Percentiles rank a stretch among this genome's conserved stretches.
Conservation (phyloP, 148 eudicot species). For the Nepenthes mirabilis region DNA sequence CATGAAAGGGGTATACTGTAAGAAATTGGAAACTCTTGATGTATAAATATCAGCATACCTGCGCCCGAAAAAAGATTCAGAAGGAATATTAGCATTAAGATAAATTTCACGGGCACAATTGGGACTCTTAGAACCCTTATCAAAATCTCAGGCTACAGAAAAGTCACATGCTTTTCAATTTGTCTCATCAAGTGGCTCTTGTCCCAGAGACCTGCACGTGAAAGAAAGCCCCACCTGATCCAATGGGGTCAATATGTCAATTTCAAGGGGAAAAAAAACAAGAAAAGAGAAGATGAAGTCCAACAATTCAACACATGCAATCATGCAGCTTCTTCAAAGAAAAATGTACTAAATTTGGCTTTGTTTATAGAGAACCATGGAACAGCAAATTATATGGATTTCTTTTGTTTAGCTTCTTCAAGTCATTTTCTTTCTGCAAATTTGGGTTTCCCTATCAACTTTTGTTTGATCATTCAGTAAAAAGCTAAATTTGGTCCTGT, state of each 20-base stretch:
- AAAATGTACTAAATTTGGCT: too few species aligned
- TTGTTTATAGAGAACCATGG: too few species aligned
- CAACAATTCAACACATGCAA: background rate
- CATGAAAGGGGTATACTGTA: conserved; percentile 93
- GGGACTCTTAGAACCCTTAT: background rate
- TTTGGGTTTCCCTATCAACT: too few species aligned
- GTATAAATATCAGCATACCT: conserved; percentile 99
- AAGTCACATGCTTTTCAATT: conserved; percentile 70
- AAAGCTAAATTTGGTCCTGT: too few species aligned
- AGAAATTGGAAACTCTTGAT: conserved; percentile 93
- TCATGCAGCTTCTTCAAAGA: background rate
- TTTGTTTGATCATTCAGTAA: too few species aligned
- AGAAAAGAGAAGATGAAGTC: background rate
- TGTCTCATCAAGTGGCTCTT: conserved; percentile 97
- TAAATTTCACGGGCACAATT: background rate
- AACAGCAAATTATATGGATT: too few species aligned
- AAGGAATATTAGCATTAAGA: background rate
- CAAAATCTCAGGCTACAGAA: background rate
- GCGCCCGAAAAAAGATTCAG: conserved; percentile 2
- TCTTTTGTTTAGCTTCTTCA: too few species aligned
- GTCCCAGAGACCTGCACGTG: conserved; percentile 98
- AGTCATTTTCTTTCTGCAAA: too few species aligned
- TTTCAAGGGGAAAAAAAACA: conserved; percentile 4
- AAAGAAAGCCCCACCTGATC: conserved; percentile 93
- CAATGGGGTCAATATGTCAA: conserved; percentile 5